These are phyloP conservation scores for Neurospora sp. DNA, from an alignment of 495 filamentous ascomycete species.

Conservation along the genomic window DNA sequence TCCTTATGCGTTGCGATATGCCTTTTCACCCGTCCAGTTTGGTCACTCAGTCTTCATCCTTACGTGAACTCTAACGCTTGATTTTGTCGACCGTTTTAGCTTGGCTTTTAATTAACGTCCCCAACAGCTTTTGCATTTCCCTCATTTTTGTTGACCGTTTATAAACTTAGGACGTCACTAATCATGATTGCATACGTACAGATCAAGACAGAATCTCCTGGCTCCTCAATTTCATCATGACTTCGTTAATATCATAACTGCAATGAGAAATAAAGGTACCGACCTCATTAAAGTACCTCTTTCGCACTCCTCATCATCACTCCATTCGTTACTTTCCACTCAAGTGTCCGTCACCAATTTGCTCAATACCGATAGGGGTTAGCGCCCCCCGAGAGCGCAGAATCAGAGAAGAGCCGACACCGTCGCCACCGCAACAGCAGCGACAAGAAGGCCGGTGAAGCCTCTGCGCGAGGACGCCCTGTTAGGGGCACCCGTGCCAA, in stretches of 20 bases:
- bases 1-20: background rate
- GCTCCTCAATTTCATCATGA: background rate
- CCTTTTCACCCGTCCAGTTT: background rate
- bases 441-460: slow-evolving; percentile 10
- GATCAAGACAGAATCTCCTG: background rate
- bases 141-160: background rate
- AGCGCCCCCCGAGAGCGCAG: background rate
- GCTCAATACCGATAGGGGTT: background rate
- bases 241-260: background rate
- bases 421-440: slow-evolving; percentile 7
- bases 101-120: background rate
- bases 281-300: background rate
- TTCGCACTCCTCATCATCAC: background rate
- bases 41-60: background rate
- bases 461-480: slow-evolving; percentile 16
- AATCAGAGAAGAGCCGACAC: background rate
- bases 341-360: background rate
- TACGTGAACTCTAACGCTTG: background rate
- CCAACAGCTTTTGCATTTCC: background rate
- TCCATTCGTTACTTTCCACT: background rate
- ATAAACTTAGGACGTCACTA: background rate
- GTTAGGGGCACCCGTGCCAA: slow-evolving; percentile 16
- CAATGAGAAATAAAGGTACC: background rate
- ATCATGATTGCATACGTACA: background rate
- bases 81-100: background rate